phyloP scores from a whole-genome alignment of 2,329 filamentous ascomycete genomes.

The Amauroascus verrucosus region DNA sequence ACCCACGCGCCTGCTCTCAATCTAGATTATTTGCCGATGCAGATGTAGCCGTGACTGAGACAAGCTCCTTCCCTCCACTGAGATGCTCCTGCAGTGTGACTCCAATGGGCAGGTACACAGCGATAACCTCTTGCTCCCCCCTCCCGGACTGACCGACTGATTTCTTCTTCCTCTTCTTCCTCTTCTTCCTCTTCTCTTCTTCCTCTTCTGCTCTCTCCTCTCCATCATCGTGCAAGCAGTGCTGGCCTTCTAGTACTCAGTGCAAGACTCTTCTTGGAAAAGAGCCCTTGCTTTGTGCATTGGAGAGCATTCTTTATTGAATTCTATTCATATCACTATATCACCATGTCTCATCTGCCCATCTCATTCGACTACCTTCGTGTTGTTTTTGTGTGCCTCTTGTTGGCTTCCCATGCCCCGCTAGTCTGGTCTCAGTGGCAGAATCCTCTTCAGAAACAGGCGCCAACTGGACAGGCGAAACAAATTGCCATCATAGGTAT shows the following conservation, averaged over 20 bases:
- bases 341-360: neutral
- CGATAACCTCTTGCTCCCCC: neutral
- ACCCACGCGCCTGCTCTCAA: neutral
- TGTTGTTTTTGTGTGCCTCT: slow-evolving; percentile 2
- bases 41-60: neutral
- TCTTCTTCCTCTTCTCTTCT: neutral
- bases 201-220: neutral
- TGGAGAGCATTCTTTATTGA: neutral
- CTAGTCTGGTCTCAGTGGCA: slow-evolving; percentile 11
- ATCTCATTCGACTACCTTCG: neutral
- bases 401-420: slow-evolving; percentile 7
- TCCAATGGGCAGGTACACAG: neutral
- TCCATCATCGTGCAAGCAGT: neutral
- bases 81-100: slow-evolving; percentile 6
- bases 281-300: neutral
- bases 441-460: slow-evolving; percentile 7
- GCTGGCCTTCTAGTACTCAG: neutral
- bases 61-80: slow-evolving; percentile 1
- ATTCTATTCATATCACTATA: slow-evolving; percentile 6
- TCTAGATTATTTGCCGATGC: neutral
- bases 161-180: neutral
- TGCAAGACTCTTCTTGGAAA: neutral
- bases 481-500: slow-evolving; percentile 15
- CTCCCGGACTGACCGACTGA: neutral
- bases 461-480: slow-evolving; percentile 6